Percentiles rank a stretch among this genome's conserved stretches.
These are phyloP conservation scores for Linnemannia schmuckeri DNA, from an alignment of 192 early-diverging fungal genomes.

Conservation along the genomic window DNA sequence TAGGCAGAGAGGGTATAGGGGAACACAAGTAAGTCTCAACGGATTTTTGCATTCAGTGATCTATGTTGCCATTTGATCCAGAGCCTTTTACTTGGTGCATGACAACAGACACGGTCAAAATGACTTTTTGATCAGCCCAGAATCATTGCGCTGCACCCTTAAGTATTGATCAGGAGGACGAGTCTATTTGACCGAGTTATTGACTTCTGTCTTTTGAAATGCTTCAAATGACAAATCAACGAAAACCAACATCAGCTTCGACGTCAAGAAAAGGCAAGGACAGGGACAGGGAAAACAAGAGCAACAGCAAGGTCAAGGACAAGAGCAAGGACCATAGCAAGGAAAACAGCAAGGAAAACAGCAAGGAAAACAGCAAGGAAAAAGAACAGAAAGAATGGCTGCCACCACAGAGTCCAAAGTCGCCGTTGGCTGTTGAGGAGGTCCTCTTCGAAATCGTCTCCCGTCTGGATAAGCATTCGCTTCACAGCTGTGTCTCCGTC, in stretches of 20 bases:
- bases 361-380: background rate
- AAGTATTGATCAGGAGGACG: background rate
- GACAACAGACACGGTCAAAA: no score
- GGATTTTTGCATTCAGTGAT: no score
- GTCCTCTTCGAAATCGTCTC: conserved; percentile 46
- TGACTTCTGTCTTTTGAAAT: background rate
- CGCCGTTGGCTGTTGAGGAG: conserved; percentile 48
- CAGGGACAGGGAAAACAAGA: background rate
- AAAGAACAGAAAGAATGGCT: background rate
- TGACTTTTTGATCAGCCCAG: no score
- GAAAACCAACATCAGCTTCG: background rate
- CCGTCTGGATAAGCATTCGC: conserved; percentile 30
- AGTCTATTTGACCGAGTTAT: background rate
- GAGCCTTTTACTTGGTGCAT: no score
- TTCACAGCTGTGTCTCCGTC: conserved; percentile 35
- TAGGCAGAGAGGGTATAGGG: background rate
- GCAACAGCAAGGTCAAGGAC: background rate
- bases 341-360: background rate
- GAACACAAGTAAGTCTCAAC: background rate
- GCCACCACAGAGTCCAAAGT: conserved; percentile 9
- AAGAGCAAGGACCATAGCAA: background rate
- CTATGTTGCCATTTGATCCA: no score
- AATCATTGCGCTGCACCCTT: background rate
- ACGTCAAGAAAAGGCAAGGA: background rate
- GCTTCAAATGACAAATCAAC: conserved; percentile 2